A percentile compares a stretch with the other conserved stretches of the same genome.
Evolutionary conservation across 495 filamentous ascomycete genomes (phyloP).

Genomic region (Talaromyces liani): DNA sequence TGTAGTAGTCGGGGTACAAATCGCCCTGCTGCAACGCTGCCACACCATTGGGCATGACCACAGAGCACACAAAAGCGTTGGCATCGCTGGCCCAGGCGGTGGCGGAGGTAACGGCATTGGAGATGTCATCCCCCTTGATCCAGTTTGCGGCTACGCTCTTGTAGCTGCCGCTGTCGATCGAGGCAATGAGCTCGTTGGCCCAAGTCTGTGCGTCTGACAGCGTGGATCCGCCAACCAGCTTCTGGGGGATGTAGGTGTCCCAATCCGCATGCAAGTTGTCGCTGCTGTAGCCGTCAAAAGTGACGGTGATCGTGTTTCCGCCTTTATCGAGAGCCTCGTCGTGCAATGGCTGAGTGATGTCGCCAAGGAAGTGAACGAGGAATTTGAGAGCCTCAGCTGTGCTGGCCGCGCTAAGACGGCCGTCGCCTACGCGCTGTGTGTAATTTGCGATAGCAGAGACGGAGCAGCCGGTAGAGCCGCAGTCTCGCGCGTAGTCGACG

Average conservation of each 20-base stretch:
- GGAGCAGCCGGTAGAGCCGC: slow-evolving; percentile 44
- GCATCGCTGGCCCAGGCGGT: slow-evolving; percentile 49
- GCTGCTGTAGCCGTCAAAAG: slow-evolving; percentile 21
- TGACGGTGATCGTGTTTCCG: slow-evolving; percentile 53
- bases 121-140: not conserved
- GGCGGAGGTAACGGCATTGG: slow-evolving; percentile 22
- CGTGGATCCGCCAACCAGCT: slow-evolving; percentile 31
- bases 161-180: not conserved
- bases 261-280: slow-evolving; percentile 56
- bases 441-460: slow-evolving; percentile 59
- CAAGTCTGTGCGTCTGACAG: not conserved
- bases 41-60: slow-evolving; percentile 42
- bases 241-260: slow-evolving; percentile 58
- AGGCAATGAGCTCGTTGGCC: not conserved
- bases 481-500: slow-evolving; percentile 51
- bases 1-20: slow-evolving; percentile 51
- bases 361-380: slow-evolving; percentile 54
- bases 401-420: not conserved
- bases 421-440: not conserved
- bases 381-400: slow-evolving; percentile 36
- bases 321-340: slow-evolving; percentile 49
- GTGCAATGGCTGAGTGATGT: slow-evolving; percentile 59
- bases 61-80: slow-evolving; percentile 50
- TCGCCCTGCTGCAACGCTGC: slow-evolving; percentile 41
- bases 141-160: not conserved